A percentile compares a stretch with the other conserved stretches of the same genome.
These are phyloP conservation scores for Ogataea paraovalis DNA, from an alignment of 805 yeast genomes.

Conservation along the genomic window DNA sequence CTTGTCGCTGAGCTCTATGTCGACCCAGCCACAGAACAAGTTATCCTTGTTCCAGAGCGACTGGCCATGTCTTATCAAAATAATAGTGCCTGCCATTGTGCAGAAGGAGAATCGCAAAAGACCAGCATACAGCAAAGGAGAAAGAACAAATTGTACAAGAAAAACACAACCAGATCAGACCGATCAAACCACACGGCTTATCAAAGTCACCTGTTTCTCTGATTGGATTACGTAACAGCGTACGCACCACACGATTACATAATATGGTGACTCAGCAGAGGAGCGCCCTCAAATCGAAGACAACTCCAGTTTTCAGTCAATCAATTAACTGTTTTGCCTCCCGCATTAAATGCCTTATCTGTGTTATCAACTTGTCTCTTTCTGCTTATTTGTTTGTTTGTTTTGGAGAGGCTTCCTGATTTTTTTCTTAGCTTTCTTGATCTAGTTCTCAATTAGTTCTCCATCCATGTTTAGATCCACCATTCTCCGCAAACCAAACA, in stretches of 20 bases:
- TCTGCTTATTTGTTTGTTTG: not conserved
- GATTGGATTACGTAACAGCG: too few species aligned
- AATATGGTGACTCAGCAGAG: too few species aligned
- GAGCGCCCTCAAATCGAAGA: too few species aligned
- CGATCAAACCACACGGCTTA: too few species aligned
- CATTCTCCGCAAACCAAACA: not conserved
- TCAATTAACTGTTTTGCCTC: not conserved
- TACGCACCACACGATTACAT: too few species aligned
- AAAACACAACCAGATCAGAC: too few species aligned
- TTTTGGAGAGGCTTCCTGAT: not conserved
- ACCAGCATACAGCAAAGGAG: not conserved
- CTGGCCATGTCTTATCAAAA: conserved; percentile 78
- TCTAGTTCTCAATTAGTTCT: too few species aligned
- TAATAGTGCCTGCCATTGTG: conserved; percentile 32
- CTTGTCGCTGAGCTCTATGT: conserved; percentile 60
- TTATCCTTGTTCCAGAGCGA: conserved; percentile 74
- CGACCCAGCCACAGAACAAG: conserved; percentile 84
- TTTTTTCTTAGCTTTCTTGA: not conserved
- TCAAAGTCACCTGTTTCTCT: too few species aligned
- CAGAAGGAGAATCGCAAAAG: not conserved
- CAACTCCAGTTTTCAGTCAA: too few species aligned
- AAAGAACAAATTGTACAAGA: too few species aligned
- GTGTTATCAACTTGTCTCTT: not conserved
- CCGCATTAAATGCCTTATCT: too few species aligned
- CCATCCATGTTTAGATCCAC: not conserved